Percentiles rank a stretch among this genome's conserved stretches.
These are phyloP conservation scores for Ambispora gerdemannii DNA, from an alignment of 192 early-diverging fungal genomes.

Conservation along the genomic window DNA sequence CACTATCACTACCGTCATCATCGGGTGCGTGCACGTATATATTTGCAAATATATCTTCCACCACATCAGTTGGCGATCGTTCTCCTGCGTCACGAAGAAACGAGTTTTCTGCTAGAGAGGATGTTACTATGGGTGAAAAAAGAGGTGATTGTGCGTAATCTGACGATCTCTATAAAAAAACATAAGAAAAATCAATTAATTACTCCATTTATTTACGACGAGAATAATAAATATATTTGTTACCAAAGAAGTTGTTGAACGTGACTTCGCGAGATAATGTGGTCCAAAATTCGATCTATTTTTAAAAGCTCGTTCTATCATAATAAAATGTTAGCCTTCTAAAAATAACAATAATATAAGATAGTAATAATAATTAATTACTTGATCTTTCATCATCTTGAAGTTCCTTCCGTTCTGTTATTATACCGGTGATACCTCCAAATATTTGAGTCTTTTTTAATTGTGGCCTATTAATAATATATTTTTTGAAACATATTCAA, in stretches of 20 bases:
- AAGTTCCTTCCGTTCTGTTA: constrained; percentile 18
- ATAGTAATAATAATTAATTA: neutral
- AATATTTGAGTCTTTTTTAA: constrained; percentile 41
- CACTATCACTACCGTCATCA: too few species aligned
- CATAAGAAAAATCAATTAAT: neutral
- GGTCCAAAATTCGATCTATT: constrained; percentile 3
- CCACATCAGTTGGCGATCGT: constrained; percentile 7
- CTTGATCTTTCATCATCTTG: constrained; percentile 30
- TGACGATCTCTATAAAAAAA: constrained; percentile 4
- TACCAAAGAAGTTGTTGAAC: constrained; percentile 22
- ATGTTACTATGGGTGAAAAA: neutral
- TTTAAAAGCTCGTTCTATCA: neutral
- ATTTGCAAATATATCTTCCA: constrained; percentile 29
- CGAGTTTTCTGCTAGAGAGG: neutral
- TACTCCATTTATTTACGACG: too few species aligned
- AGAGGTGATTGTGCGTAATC: constrained; percentile 12
- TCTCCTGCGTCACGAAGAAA: constrained; percentile 4
- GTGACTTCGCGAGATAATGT: neutral
- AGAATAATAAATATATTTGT: neutral
- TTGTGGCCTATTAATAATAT: constrained; percentile 32
- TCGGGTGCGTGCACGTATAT: too few species aligned
- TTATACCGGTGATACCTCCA: constrained; percentile 27
- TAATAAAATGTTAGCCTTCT: neutral
- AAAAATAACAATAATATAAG: neutral
- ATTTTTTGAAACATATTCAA: neutral